phyloP scores from a whole-genome alignment of 257 asterid genomes.

The Paraleonurus japonicus region DNA sequence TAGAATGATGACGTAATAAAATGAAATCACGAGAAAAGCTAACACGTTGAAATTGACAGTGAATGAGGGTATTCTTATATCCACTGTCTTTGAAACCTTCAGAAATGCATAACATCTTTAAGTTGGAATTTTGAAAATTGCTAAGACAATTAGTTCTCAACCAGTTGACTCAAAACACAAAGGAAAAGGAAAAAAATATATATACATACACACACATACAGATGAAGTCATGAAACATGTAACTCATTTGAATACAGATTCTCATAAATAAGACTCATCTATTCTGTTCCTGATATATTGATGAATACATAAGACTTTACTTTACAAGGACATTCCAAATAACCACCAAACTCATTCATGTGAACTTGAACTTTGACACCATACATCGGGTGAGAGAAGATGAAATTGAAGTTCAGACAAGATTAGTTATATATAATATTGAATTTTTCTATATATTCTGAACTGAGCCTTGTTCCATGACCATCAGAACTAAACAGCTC shows the following conservation, averaged over 20 bases:
- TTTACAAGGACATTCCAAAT: neutral
- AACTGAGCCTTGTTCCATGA: neutral
- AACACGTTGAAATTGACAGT: neutral
- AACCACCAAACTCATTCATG: neutral
- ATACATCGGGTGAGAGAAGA: neutral
- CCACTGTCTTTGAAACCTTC: neutral
- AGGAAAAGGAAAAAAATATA: too few species aligned
- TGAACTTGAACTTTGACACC: neutral
- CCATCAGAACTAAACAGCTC: neutral
- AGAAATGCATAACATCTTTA: neutral
- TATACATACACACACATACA: too few species aligned
- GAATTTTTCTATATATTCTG: neutral
- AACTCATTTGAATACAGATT: neutral
- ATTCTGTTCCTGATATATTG: neutral
- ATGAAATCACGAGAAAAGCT: neutral
- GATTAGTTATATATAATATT: neutral
- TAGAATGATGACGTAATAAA: neutral
- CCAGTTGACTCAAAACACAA: too few species aligned
- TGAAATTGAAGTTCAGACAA: neutral
- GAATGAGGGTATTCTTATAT: neutral
- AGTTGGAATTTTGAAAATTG: neutral
- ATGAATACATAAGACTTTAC: neutral
- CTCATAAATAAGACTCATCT: neutral
- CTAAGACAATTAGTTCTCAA: neutral
- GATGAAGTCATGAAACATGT: neutral